Evolutionary conservation across 2,329 filamentous ascomycete genomes (phyloP).

Genomic region (Penicillium janthinellum): DNA sequence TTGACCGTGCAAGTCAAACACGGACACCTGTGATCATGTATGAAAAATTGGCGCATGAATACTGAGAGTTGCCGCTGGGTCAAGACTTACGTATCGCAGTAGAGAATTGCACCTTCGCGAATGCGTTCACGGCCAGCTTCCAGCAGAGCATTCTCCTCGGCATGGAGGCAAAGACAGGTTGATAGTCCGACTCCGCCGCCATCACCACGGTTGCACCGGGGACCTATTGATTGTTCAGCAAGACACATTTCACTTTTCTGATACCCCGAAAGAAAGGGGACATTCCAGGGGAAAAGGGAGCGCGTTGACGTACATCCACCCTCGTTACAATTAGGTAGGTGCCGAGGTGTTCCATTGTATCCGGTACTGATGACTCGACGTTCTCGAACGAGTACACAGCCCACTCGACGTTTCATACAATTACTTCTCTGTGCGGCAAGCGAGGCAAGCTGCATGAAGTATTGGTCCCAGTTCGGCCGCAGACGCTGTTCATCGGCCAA

Average conservation of each 20-base stretch:
- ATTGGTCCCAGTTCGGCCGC: conserved; percentile 90
- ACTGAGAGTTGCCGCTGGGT: too few relatives aligned
- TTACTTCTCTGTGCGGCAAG: conserved; percentile 89
- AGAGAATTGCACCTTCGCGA: conserved; percentile 76
- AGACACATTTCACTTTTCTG: background rate
- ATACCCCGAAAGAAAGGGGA: background rate
- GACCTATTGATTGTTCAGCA: conserved; percentile 39
- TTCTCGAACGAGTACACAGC: conserved; percentile 86
- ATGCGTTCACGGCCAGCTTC: conserved; percentile 93
- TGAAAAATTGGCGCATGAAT: background rate
- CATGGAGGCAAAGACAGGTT: conserved; percentile 95
- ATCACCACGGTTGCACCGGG: conserved; percentile 77
- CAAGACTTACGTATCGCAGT: conserved; percentile 73
- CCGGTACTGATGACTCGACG: conserved; percentile 90
- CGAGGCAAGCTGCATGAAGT: conserved; percentile 96
- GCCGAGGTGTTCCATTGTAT: conserved; percentile 95
- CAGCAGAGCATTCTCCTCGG: conserved; percentile 93
- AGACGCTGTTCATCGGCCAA: conserved; percentile 77
- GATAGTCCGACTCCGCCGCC: conserved; percentile 72
- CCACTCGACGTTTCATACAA: conserved; percentile 97
- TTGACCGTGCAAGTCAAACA: conserved; percentile 98
- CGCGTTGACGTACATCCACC: conserved; percentile 69
- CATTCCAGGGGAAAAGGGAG: background rate
- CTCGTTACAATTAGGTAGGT: conserved; percentile 85
- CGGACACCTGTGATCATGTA: conserved; percentile 62